Conservation (phyloP, 768 basidiomycete species). For the Udeniomyces megalosporus region DNA sequence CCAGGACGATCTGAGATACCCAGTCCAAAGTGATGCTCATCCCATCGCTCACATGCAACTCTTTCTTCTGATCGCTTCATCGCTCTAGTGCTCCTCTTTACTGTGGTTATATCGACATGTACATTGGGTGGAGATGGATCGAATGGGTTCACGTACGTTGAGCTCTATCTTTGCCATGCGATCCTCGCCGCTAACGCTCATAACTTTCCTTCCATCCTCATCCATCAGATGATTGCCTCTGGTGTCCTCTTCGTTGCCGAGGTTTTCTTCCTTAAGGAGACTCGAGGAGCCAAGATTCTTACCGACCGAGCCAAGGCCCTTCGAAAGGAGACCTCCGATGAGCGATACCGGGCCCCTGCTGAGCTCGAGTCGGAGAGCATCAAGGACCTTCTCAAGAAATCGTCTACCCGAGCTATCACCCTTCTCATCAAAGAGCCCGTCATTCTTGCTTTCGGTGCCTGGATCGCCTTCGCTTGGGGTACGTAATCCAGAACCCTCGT, state of each 20-base stretch:
- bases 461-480: conserved; percentile 15
- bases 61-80: too few relatives aligned
- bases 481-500: too few relatives aligned
- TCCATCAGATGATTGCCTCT: conserved; percentile 18
- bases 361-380: conserved; percentile 13
- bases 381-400: conserved; percentile 35
- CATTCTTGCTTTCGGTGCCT: conserved; percentile 45
- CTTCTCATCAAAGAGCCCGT: conserved; percentile 48
- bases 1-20: too few relatives aligned
- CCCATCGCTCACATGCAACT: too few relatives aligned
- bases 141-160: conserved; percentile 15
- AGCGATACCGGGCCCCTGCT: conserved; percentile 18
- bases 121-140: conserved; percentile 20
- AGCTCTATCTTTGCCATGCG: too few relatives aligned
- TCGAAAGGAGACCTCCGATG: conserved; percentile 23
- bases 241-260: conserved; percentile 18
- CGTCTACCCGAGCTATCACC: conserved; percentile 51
- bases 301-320: conserved; percentile 21
- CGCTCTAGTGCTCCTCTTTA: conserved; percentile 18
- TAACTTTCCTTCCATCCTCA: too few relatives aligned
- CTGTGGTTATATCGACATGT: conserved; percentile 19
- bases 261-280: conserved; percentile 28
- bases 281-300: conserved; percentile 27
- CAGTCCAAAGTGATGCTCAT: too few relatives aligned
- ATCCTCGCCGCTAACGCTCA: too few relatives aligned